Conservation (phyloP, 495 filamentous ascomycete species). For the Penicillium waksmanii region DNA sequence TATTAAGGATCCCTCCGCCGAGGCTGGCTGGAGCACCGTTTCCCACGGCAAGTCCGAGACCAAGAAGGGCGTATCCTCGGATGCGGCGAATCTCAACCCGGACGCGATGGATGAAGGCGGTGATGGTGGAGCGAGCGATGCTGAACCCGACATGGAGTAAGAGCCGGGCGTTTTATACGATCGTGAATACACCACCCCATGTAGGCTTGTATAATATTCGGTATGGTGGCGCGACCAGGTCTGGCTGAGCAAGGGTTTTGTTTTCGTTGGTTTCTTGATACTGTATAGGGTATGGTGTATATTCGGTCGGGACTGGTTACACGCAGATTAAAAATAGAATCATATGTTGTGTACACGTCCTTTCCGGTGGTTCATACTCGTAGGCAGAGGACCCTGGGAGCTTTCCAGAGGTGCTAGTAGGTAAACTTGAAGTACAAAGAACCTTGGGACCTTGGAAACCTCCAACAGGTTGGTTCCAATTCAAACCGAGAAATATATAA, state of each 20-base stretch:
- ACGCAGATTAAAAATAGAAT: neutral
- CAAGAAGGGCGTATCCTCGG: constrained; percentile 38
- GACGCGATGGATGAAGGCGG: constrained; percentile 50
- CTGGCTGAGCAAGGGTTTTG: neutral
- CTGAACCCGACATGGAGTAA: constrained; percentile 42
- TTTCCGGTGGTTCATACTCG: no score
- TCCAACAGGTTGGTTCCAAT: no score
- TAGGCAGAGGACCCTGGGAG: no score
- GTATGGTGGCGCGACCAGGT: constrained; percentile 23
- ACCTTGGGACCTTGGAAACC: no score
- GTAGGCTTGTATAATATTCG: constrained; percentile 30
- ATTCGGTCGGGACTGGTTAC: neutral
- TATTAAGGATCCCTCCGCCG: constrained; percentile 67
- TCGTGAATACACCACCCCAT: constrained; percentile 2
- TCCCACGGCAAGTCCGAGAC: constrained; percentile 66
- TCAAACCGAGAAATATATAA: no score
- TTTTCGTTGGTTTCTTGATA: neutral
- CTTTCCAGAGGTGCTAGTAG: no score
- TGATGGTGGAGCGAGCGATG: constrained; percentile 38
- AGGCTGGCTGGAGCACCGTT: constrained; percentile 70
- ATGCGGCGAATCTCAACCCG: constrained; percentile 47
- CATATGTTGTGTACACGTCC: no score
- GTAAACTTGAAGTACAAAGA: neutral
- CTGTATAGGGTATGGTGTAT: neutral
- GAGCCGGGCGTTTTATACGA: constrained; percentile 7